Conservation (phyloP, 208 protist species). For the Leishmania amazonensis region DNA sequence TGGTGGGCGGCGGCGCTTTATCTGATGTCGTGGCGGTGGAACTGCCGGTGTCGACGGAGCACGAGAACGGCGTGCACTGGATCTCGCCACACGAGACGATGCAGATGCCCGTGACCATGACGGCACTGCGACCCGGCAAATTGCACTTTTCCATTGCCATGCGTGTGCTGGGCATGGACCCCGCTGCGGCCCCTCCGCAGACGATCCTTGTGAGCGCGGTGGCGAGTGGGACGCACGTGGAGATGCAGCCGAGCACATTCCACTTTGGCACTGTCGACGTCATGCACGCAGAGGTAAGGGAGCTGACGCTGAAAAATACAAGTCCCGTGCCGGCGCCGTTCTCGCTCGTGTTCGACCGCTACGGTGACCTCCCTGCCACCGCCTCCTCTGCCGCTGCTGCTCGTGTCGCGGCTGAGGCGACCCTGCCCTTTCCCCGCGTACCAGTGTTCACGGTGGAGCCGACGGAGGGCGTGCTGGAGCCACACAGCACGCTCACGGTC, state of each 20-base stretch:
- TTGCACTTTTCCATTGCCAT: slow-evolving; percentile 85
- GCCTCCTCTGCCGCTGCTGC: neutral
- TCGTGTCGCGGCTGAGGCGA: neutral
- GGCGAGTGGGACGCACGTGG: slow-evolving; percentile 77
- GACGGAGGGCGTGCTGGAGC: slow-evolving; percentile 57
- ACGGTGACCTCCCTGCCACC: slow-evolving; percentile 3
- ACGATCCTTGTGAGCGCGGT: slow-evolving; percentile 70
- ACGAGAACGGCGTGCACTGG: slow-evolving; percentile 29
- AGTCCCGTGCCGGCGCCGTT: slow-evolving; percentile 81
- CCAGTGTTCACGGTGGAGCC: slow-evolving; percentile 53
- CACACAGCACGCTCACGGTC: slow-evolving; percentile 54
- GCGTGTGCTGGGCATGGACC: slow-evolving; percentile 68
- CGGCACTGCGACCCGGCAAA: slow-evolving; percentile 70
- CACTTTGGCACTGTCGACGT: slow-evolving; percentile 79
- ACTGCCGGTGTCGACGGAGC: slow-evolving; percentile 31
- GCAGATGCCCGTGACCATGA: slow-evolving; percentile 80
- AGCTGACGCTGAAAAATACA: slow-evolving; percentile 76
- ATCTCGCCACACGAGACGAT: slow-evolving; percentile 43
- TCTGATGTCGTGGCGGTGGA: slow-evolving; percentile 29
- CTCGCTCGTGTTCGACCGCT: slow-evolving; percentile 30
- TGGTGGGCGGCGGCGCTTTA: slow-evolving; percentile 59
- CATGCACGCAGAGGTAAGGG: slow-evolving; percentile 43
- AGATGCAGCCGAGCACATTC: slow-evolving; percentile 50
- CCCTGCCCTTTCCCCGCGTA: slow-evolving; percentile 21
- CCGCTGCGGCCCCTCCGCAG: slow-evolving; percentile 32